Base-by-base conservation (phyloP, 805 yeast species). In the Millerozyma acaciae region DNA sequence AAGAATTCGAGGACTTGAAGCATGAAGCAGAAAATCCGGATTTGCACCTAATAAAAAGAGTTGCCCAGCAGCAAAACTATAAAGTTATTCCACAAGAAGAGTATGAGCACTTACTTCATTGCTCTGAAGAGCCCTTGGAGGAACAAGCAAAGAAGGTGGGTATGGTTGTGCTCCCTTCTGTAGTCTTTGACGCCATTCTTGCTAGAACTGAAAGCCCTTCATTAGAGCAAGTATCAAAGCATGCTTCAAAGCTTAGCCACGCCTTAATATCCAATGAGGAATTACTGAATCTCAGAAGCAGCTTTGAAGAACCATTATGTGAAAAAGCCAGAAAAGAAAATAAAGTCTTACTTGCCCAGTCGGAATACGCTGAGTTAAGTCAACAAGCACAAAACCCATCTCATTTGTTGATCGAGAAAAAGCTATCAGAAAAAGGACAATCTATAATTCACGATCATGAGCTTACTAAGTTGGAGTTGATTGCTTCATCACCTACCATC, bases 171-270 rank as follows among this genome's bases (percentile, higher is more conserved):
- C 12, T 42, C 10, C 26, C 36, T 8, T 6, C 29, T 4, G 16
- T 17, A 5, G 44, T 35, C 16, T 36, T 32, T 5, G 28, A 40
- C n/a, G n/a, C n/a, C n/a, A n/a, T n/a, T n/a, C n/a, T n/a, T n/a
- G n/a, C n/a, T n/a, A n/a, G n/a, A n/a, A n/a, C 45, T 4, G 30
- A 33, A 6, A 26, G 10, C 28, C 60, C 50, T 16, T 30, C 44
- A 15, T 28, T 42, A 10, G 45, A 43, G 4, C 37, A 34, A 16
- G 28, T 53, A 10, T 24, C 24, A 5, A 33, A 39, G 9, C 48
- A 44, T 16, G 60, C 61, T 4, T 35, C 31, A 8, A 7, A 13
- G 4, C 29, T 40, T 6, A 49, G 48, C 6, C 43, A 47, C 23
- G 30, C 23, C 1, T 42, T 58, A 8, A 27, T 56, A 4, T 33